Evolutionary conservation across 495 filamentous ascomycete genomes (phyloP).

Genomic region (Margaritispora aquatica): DNA sequence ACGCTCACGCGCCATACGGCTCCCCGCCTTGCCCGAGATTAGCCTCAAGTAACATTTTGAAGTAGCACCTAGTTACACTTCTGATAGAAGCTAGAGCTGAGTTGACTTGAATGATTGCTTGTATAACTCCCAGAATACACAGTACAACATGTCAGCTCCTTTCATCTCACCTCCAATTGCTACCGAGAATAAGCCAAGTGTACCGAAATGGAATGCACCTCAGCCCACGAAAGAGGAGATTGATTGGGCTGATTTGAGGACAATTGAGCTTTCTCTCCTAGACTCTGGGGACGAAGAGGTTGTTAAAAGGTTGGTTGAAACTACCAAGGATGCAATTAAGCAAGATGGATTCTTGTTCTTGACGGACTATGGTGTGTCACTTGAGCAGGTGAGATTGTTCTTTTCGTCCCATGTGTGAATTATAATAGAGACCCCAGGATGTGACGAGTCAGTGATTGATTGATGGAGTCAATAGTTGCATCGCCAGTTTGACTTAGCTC

Average conservation of each 20-base stretch:
- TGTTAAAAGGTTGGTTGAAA: slow-evolving; percentile 32
- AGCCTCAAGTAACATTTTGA: not conserved
- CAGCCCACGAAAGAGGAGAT: slow-evolving; percentile 30
- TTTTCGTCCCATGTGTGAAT: too few species aligned
- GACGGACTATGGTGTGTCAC: slow-evolving; percentile 40
- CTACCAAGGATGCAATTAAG: slow-evolving; percentile 34
- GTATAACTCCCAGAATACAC: too few species aligned
- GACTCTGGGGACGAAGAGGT: slow-evolving; percentile 22
- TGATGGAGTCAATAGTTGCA: too few species aligned
- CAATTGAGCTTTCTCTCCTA: slow-evolving; percentile 30
- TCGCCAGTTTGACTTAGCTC: slow-evolving; percentile 38
- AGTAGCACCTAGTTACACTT: too few species aligned
- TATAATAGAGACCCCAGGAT: too few species aligned
- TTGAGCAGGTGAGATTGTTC: slow-evolving; percentile 38
- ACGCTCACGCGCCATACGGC: too few species aligned
- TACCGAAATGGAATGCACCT: slow-evolving; percentile 37
- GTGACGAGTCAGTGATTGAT: too few species aligned
- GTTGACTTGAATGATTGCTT: too few species aligned
- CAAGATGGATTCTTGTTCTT: slow-evolving; percentile 43
- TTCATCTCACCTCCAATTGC: slow-evolving; percentile 35
- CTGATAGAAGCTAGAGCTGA: too few species aligned
- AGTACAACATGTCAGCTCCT: too few species aligned
- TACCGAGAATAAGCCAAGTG: slow-evolving; percentile 33
- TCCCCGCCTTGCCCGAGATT: not conserved
- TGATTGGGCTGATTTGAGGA: slow-evolving; percentile 33